These are phyloP conservation scores for Rhynchosporium secalis DNA, from an alignment of 2,329 filamentous ascomycete genomes.

Conservation along the genomic window DNA sequence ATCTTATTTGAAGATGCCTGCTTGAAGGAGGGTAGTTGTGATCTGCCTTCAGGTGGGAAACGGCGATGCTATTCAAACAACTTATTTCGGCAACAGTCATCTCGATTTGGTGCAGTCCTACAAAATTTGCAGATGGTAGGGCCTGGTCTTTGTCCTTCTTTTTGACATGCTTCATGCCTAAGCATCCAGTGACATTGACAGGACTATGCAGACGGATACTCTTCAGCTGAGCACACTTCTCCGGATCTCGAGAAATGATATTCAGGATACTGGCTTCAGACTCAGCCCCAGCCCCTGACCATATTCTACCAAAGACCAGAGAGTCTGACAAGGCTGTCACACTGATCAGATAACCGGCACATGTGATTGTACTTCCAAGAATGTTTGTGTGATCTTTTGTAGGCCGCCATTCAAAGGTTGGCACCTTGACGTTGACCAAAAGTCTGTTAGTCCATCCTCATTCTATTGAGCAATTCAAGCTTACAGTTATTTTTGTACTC, in stretches of 20 bases:
- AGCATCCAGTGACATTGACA: slow-evolving; percentile 49
- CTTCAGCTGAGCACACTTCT: slow-evolving; percentile 46
- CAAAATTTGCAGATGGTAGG: slow-evolving; percentile 5
- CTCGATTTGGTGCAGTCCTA: slow-evolving; percentile 46
- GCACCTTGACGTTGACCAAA: neutral
- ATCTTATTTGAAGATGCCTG: slow-evolving; percentile 83
- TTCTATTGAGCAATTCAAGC: slow-evolving; percentile 30
- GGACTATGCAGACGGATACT: slow-evolving; percentile 53
- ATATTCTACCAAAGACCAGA: slow-evolving; percentile 65
- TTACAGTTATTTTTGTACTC: slow-evolving; percentile 36
- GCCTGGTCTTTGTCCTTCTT: slow-evolving; percentile 23
- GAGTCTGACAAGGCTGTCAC: slow-evolving; percentile 66
- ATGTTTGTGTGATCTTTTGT: neutral
- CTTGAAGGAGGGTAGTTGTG: slow-evolving; percentile 70
- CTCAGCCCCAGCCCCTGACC: slow-evolving; percentile 4
- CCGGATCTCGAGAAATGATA: slow-evolving; percentile 24
- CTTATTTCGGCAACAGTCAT: slow-evolving; percentile 62
- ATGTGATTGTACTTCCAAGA: slow-evolving; percentile 42
- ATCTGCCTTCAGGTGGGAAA: slow-evolving; percentile 74
- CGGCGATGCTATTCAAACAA: slow-evolving; percentile 71
- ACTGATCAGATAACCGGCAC: slow-evolving; percentile 73
- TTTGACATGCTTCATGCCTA: slow-evolving; percentile 27
- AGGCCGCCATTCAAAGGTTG: neutral
- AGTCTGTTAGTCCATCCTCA: slow-evolving; percentile 35
- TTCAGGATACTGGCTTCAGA: slow-evolving; percentile 48